Evolutionary conservation across 2,329 filamentous ascomycete species (phyloP), one percentile per base, ranked within the genome.

Genomic region (Colletotrichum limetticola): DNA sequence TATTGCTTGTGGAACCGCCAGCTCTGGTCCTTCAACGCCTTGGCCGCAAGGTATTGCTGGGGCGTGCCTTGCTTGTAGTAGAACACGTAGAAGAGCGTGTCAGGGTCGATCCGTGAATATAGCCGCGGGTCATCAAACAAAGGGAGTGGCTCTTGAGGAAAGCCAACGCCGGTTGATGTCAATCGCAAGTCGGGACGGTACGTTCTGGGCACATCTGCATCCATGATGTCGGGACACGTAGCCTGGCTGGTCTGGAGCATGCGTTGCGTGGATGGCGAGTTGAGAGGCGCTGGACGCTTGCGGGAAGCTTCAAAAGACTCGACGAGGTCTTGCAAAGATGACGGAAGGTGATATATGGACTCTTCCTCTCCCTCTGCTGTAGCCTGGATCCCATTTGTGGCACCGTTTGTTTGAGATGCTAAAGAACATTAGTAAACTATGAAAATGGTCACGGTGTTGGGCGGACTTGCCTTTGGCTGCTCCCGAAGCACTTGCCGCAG

Each of bases 1-100:
- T 99, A 99, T 83, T 98, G 97, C 87, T 99, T 99, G 85, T 99
- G 97, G 82, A 99, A 99, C 69, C 97, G 91, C 97, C 97, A 99
- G 83, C 95, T 98, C 83, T 99, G 97, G 76, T 96, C 94, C 85
- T 99, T 99, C 65, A 99, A 86, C n/a, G 97, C 95, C 84, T 97
- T 98, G 16, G 97, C 97, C 1, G 97, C 95, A 72, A 98, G 88
- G 80, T 95, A 98, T 82, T 99, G 97, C 82, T 98, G 95, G 78
- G 97, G 95, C 1, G 95, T 95, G 30, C 95, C 95, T 83, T 99
- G 97, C 77, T 96, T 95, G 86, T 99, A 99, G 87, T 99, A 99
- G 85, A 99, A 99, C 58, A 98, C 94, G 84, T 99, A 99, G 84
- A 99, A 99, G 11, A 99, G 88, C 35, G 96, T 98, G 80, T 99